Conservation (phyloP, 192 early-diverging fungal species). For the Paraglomus occultum region DNA sequence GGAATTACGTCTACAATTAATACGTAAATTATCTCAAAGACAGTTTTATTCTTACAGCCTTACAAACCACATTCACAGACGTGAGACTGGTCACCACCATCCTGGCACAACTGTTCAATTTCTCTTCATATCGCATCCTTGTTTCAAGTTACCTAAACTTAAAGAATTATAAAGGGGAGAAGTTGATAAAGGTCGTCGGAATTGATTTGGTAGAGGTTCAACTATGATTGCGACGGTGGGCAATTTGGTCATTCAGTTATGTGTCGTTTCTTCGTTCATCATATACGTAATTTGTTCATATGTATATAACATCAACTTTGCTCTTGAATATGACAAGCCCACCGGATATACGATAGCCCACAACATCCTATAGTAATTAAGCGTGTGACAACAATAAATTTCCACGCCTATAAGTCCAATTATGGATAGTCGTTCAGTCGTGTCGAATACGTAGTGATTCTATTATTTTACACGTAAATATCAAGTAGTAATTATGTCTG, state of each 20-base stretch:
- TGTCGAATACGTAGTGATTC: too few species aligned
- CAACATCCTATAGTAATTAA: too few species aligned
- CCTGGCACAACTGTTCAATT: slow-evolving; percentile 64
- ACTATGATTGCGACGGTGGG: slow-evolving; percentile 88
- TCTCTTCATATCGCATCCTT: slow-evolving; percentile 88
- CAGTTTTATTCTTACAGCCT: slow-evolving; percentile 90
- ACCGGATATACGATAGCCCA: slow-evolving; percentile 48
- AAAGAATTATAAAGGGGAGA: slow-evolving; percentile 65
- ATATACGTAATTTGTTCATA: neutral
- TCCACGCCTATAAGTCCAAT: too few species aligned
- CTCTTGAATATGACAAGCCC: slow-evolving; percentile 85
- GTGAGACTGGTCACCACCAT: slow-evolving; percentile 80
- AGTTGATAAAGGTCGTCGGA: slow-evolving; percentile 75
- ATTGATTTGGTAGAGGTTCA: slow-evolving; percentile 86
- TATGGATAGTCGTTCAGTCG: too few species aligned
- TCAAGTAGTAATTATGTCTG: too few species aligned
- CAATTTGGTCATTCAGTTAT: slow-evolving; percentile 89
- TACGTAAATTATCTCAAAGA: slow-evolving; percentile 79
- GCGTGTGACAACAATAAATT: too few species aligned
- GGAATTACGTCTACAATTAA: slow-evolving; percentile 96
- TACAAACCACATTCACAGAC: slow-evolving; percentile 95
- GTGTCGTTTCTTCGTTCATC: neutral
- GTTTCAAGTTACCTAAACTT: slow-evolving; percentile 75
- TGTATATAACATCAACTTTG: slow-evolving; percentile 83
- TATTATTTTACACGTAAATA: too few species aligned